Evolutionary conservation across 192 early-diverging fungal genomes (phyloP).

Genomic region (Rhizoclosmatium globosum): DNA sequence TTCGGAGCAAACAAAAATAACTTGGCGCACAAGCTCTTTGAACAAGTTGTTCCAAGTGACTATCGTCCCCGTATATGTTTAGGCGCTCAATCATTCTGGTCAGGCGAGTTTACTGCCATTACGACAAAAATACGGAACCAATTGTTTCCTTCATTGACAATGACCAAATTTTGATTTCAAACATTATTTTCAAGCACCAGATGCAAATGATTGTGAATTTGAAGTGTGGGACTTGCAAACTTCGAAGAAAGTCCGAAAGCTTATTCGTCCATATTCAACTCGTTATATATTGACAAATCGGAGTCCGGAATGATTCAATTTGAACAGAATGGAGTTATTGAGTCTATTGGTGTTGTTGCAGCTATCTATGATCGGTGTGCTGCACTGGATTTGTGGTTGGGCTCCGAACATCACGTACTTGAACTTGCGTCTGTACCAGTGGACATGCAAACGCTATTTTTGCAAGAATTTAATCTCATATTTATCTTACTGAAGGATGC

Average conservation of each 20-base stretch:
- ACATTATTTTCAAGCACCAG: background rate
- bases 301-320: background rate
- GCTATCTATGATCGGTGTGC: background rate
- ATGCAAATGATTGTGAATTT: background rate
- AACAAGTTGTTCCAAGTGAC: background rate
- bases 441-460: no score
- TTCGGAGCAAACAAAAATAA: background rate
- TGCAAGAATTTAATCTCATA: no score
- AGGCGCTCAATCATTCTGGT: conserved; percentile 7
- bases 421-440: no score
- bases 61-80: conserved; percentile 3
- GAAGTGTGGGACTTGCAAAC: conserved; percentile 4
- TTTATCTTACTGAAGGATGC: no score
- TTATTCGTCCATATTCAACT: background rate
- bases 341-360: background rate
- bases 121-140: background rate
- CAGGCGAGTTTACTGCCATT: background rate
- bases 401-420: no score
- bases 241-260: background rate
- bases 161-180: background rate
- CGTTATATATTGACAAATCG: background rate
- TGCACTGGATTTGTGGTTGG: background rate
- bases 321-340: background rate
- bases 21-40: background rate
- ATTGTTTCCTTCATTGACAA: background rate